Evolutionary conservation across 78 protist genomes (phyloP), one percentile per base, ranked within the genome.

Genomic region (Protostelium mycophagum): DNA sequence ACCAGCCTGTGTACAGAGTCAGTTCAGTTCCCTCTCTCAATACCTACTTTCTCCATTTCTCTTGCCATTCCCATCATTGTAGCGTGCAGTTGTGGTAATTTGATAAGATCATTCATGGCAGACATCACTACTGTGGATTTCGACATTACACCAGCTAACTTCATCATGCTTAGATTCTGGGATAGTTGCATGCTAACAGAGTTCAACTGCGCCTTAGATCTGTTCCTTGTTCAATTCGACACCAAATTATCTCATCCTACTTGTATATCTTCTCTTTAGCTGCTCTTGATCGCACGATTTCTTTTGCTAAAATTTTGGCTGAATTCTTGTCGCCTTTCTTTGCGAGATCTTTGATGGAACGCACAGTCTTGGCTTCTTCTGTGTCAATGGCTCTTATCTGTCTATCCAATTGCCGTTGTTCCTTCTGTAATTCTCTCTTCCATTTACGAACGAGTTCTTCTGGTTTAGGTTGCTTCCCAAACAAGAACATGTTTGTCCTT

Each of bases 141-240:
- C 83, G 90, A 88, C 35, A 94, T 39, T 28, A 85, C 34, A 25
- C 96, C 96, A 28, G 89, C 89, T 29, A 94, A 87, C 38, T 94
- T 94, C 38, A 90, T 63, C 93, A 91, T 91, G 38, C 92, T 38
- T 16, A 90, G 83, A 73, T 91, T 88, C 36, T 86, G 86, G 85
- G 89, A 92, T 63, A 94, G 38, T 88, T 91, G 94, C 94, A 94
- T 87, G 28, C 87, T 34, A 0, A 91, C 94, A 23, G 96, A 94
- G 34, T 88, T 91, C 90, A 94, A 89, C 37, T 88, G 91, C 35
- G 96, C 94, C 86, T 94, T 94, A n/a, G 93, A 93, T 29, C 89
- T 91, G 5, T 51, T n/a, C 16, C 5, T 51, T 5, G 73, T 25
- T 51, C 73, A 51, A 16, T 51, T 51, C 16, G 73, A 25, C 5